Evolutionary conservation across 495 filamentous ascomycete genomes (phyloP), one percentile per base, ranked within the genome.

Genomic region (Penicillium canescens): DNA sequence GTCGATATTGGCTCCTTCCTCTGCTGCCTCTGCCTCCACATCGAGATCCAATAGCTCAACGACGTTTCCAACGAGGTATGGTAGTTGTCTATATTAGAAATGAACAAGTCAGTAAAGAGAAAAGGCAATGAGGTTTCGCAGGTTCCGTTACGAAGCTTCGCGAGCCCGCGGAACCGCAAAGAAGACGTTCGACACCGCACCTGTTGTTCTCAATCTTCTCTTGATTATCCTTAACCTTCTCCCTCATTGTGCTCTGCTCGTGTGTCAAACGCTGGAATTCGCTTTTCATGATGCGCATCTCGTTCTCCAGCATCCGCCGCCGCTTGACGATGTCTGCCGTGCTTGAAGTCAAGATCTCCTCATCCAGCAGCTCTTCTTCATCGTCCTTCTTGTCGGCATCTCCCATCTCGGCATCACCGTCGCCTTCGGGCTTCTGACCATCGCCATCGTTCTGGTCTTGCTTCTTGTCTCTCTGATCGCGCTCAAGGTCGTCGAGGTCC

Each of bases 141-240:
- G 23, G 13, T 36, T 43, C n/a, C 16, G 47, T 42, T 47, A 31
- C 16, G 24, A 55, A 60, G 57, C 60, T 60, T 50, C 57, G 50
- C 60, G 46, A 43, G 34, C 41, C 31, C n/a, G 44, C 34, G 34
- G 38, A 45, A 48, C 42, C 42, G 16, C 43, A n/a, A 55, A 55
- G 24, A 41, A 28, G 21, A 33, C 10, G 16, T 8, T 42, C 45
- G 37, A 33, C 48, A 36, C 13, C 52, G 45, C 79, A 96, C 94
- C 91, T 86, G 73, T 98, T 98, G 71, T 98, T 98, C 54, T 96
- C 92, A 55, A 98, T 98, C 84, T 98, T 98, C 57, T 98, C 94
- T 62, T 88, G 73, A 63, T 98, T 98, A 67, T 98, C 94, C 81
- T 97, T 98, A 68, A 98, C 96, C 80, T 96, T 97, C 68, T 98